Conservation (phyloP, 805 yeast genomes). For the Helenozyma baotianmanensis region DNA sequence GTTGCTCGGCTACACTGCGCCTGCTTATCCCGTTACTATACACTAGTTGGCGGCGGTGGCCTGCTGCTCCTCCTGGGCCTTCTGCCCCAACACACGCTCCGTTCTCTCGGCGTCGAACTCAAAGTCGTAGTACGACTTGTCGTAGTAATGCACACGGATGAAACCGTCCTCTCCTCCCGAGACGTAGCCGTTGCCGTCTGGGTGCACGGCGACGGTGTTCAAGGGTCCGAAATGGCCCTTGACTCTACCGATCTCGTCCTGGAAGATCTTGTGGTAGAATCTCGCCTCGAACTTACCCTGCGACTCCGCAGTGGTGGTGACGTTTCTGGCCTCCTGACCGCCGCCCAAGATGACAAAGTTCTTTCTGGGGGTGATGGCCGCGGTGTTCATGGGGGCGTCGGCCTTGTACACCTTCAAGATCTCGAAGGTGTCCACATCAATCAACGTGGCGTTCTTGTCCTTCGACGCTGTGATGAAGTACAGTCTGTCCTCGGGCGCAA, state of each 20-base stretch:
- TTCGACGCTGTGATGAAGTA: conserved; percentile 91
- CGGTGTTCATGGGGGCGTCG: conserved; percentile 93
- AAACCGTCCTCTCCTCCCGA: conserved; percentile 99
- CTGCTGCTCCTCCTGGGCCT: no score
- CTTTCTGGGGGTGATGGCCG: conserved; percentile 89
- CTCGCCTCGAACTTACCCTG: conserved; percentile 98
- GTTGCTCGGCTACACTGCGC: no score
- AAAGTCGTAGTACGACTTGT: conserved; percentile 88
- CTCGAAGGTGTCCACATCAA: conserved; percentile 73
- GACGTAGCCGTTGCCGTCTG: conserved; percentile 89
- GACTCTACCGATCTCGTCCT: conserved; percentile 94
- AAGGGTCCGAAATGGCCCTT: conserved; percentile 99
- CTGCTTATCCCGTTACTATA: no score
- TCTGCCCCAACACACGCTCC: conserved; percentile 44
- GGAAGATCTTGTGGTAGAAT: conserved; percentile 90
- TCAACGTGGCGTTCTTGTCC: conserved; percentile 77
- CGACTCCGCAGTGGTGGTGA: conserved; percentile 89
- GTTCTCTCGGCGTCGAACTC: conserved; percentile 81
- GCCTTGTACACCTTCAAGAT: conserved; percentile 71
- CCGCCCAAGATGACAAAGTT: conserved; percentile 94
- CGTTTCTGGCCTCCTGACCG: conserved; percentile 99
- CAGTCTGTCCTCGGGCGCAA: conserved; percentile 71
- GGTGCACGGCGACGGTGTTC: conserved; percentile 89
- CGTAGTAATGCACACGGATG: conserved; percentile 90
- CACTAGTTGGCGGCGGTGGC: no score